Evolutionary conservation across 139 green algal species (phyloP).

Genomic region (Eudorina sp.): DNA sequence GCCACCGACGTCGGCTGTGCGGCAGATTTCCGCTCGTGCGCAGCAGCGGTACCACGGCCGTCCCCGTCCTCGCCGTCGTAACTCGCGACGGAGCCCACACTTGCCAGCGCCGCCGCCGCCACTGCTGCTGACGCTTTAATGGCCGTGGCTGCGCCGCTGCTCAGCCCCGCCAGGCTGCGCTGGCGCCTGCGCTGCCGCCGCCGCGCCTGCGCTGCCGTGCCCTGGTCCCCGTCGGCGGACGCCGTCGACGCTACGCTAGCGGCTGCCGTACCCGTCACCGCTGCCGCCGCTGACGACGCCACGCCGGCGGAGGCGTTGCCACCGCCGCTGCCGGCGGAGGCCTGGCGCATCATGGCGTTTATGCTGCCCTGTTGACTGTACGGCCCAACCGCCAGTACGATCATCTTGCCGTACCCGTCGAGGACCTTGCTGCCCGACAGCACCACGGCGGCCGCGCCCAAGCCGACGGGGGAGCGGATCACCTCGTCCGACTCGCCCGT

Average conservation of each 20-base stretch:
- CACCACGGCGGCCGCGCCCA: slow-evolving; percentile 48
- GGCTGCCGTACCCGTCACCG: neutral
- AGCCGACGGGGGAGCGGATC: neutral
- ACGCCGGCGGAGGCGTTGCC: neutral
- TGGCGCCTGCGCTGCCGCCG: neutral
- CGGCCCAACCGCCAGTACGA: slow-evolving; percentile 87
- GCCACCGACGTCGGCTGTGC: neutral
- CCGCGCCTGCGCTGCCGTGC: neutral
- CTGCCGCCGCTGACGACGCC: neutral
- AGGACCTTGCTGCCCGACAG: slow-evolving; percentile 77
- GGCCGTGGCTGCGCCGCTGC: neutral
- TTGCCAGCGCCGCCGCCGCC: slow-evolving; percentile 7
- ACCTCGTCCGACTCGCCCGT: slow-evolving; percentile 46
- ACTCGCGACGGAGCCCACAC: neutral
- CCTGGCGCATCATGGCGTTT: neutral
- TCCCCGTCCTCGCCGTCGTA: neutral
- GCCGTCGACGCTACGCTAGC: neutral
- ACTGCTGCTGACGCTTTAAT: neutral
- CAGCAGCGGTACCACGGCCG: neutral
- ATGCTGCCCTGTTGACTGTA: slow-evolving; percentile 75
- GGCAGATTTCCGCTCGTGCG: neutral
- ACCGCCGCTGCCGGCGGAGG: neutral
- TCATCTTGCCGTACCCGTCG: slow-evolving; percentile 80
- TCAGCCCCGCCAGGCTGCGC: neutral
- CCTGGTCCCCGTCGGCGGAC: neutral